Conservation (phyloP, 805 yeast genomes). For the Monosporozyma siamensis region DNA sequence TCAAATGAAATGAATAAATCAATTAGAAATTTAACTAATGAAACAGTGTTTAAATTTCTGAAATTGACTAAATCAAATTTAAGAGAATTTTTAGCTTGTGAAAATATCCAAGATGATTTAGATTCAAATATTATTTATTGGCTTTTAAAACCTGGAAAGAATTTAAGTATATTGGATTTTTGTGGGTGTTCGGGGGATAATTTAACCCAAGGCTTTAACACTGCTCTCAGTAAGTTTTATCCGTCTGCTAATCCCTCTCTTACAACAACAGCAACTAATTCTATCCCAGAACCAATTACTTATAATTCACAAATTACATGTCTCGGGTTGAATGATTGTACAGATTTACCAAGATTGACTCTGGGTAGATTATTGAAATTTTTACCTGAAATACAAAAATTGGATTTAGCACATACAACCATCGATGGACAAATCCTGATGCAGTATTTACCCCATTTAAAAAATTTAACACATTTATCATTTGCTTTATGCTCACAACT, state of each 20-base stretch:
- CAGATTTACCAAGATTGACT: constrained; percentile 54
- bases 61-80: constrained; percentile 51
- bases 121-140: constrained; percentile 37
- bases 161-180: constrained; percentile 65
- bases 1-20: constrained; percentile 85
- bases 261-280: constrained; percentile 7
- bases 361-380: constrained; percentile 38
- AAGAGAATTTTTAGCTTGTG: constrained; percentile 73
- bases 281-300: constrained; percentile 18
- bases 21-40: constrained; percentile 79
- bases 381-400: constrained; percentile 53
- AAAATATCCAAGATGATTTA: constrained; percentile 76
- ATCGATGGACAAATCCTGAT: constrained; percentile 54
- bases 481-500: constrained; percentile 55
- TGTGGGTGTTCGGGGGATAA: constrained; percentile 72
- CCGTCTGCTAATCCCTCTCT: no score
- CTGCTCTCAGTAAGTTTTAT: constrained; percentile 23
- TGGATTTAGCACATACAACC: constrained; percentile 77
- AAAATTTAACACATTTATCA: constrained; percentile 66
- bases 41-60: constrained; percentile 58
- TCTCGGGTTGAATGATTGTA: constrained; percentile 81
- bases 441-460: constrained; percentile 42
- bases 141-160: constrained; percentile 25
- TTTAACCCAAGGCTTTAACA: constrained; percentile 51
- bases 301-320: constrained; percentile 28